Conservation (phyloP, 2,329 filamentous ascomycete genomes). For the Colletotrichum theobromicola region DNA sequence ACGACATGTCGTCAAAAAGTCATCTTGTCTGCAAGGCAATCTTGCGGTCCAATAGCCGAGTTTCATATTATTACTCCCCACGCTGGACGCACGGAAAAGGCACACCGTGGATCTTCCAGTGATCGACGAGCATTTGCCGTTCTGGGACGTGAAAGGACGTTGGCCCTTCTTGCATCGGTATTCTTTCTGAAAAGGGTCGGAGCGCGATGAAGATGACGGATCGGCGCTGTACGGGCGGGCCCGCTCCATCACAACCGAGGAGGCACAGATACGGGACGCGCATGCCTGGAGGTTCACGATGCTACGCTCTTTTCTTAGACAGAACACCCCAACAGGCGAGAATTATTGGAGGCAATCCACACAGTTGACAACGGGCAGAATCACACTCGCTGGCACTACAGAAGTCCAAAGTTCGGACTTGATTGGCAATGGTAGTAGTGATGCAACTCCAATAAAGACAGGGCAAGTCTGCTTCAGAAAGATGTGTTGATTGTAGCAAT, state of each 20-base stretch:
- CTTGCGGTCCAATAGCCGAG: neutral
- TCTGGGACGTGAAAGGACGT: neutral
- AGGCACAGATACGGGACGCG: neutral
- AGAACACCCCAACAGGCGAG: fast-evolving
- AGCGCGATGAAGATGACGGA: neutral
- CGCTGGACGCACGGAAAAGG: neutral
- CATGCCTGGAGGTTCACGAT: neutral
- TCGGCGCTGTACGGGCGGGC: neutral
- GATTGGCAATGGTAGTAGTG: too few relatives aligned
- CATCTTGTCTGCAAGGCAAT: neutral
- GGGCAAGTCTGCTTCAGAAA: too few relatives aligned
- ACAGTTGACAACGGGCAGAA: too few relatives aligned
- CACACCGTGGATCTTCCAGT: neutral
- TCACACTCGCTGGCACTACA: too few relatives aligned
- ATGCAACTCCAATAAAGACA: too few relatives aligned
- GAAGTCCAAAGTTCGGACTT: too few relatives aligned
- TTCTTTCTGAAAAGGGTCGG: neutral
- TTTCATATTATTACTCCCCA: neutral
- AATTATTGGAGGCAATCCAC: too few relatives aligned
- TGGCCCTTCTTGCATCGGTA: neutral
- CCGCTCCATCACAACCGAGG: neutral
- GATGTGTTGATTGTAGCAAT: too few relatives aligned
- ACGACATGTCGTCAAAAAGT: neutral
- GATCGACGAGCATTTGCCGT: fast-evolving
- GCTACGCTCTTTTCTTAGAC: neutral